Evolutionary conservation across 2,329 filamentous ascomycete genomes (phyloP), one percentile per base, ranked within the genome.

Genomic region (Monosporascus sp.): DNA sequence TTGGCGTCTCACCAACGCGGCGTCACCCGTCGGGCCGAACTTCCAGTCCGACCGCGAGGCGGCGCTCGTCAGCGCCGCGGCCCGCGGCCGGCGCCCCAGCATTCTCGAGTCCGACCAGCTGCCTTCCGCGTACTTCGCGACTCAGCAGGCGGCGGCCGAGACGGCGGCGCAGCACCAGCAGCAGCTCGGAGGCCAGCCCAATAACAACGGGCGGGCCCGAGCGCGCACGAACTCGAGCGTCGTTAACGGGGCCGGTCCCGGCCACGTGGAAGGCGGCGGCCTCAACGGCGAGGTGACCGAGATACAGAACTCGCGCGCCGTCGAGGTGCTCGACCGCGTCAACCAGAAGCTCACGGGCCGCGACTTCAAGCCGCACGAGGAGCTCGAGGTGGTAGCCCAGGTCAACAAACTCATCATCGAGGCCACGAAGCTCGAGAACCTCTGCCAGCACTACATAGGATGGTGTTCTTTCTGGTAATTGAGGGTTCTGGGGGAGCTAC

Each of bases 371-470:
- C 81, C 85, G 3, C 81, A 82, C 46, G 88, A 95, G 64, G 93
- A 97, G 73, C 79, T 99, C 58, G 87, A 86, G 54, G 86, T 96
- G 22, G 85, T 89, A 52, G 84, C 85, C 57, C 94, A 99, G 74
- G 95, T 99, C 5, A 93, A 96, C 72, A 93, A 95, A 71, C 76
- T 99, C 64, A 88, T 99, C 63, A 87, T 88, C 57, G 93, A 99
- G 76, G 94, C 94, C 22, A 99, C 94, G 7, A 97, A 94, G 67
- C 78, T 97, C 63, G 94, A 97, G 80, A 97, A 97, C 70, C 77
- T 99, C 57, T 99, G 94, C 70, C 94, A 97, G 77, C 94, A 97
- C 76, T 99, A 97, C 70, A 96, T 97, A 64, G 94, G 94, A 59
- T 97, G 93, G 93, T 97, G 93, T 74, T 95, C 90, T 73, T 97